Percentiles rank a stretch among this genome's conserved stretches.
These are phyloP conservation scores for Saccharomycopsis olivae DNA, from an alignment of 805 yeast genomes.

Conservation along the genomic window DNA sequence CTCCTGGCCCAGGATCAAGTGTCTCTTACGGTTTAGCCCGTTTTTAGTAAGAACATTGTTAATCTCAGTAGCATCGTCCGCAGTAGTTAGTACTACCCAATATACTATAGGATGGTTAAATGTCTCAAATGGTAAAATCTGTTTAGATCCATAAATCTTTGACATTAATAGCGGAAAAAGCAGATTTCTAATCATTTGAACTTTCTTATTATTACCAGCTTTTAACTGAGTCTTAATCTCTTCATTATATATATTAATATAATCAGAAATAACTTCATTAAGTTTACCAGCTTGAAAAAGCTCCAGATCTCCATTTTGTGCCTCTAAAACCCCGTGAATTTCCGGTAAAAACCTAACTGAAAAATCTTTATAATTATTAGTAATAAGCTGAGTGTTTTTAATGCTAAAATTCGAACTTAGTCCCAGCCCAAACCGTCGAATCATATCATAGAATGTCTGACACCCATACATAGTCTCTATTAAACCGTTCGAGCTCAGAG, in stretches of 20 bases:
- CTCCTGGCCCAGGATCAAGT: too few relatives aligned
- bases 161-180: conserved; percentile 9
- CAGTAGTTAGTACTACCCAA: conserved; percentile 9
- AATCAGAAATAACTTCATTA: conserved; percentile 3
- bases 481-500: conserved; percentile 6
- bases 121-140: conserved; percentile 16
- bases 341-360: conserved; percentile 10
- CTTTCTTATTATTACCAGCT: background rate
- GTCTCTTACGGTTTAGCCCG: conserved; percentile 12
- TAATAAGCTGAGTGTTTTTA: conserved; percentile 16
- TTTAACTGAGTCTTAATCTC: background rate
- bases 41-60: conserved; percentile 10
- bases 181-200: conserved; percentile 2
- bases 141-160: conserved; percentile 5
- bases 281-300: conserved; percentile 6
- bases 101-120: conserved; percentile 18
- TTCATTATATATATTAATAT: conserved; percentile 6
- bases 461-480: background rate
- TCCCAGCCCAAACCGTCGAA: background rate
- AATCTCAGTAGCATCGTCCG: conserved; percentile 7
- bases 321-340: conserved; percentile 6
- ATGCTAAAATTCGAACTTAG: conserved; percentile 8
- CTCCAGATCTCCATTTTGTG: background rate
- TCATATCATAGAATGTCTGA: conserved; percentile 4
- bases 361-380: conserved; percentile 11